Evolutionary conservation across 805 yeast genomes (phyloP).

Genomic region (Nakazawaea ishiwadae): DNA sequence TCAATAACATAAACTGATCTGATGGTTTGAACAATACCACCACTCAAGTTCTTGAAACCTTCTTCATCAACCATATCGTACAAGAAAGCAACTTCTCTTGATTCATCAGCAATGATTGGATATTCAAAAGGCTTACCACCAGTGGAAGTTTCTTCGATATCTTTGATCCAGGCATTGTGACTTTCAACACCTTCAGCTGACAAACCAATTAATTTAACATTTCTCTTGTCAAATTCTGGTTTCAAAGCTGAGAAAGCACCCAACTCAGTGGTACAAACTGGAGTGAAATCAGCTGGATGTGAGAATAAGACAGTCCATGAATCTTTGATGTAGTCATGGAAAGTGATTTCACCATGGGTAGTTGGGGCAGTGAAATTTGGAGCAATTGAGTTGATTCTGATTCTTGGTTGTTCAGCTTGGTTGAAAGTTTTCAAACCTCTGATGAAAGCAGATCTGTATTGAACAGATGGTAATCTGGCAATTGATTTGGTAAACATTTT

Average conservation of each 20-base stretch:
- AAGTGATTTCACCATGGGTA: constrained; percentile 76
- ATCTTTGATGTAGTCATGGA: constrained; percentile 83
- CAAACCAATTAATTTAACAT: constrained; percentile 83
- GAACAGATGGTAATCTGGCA: constrained; percentile 19
- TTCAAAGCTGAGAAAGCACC: constrained; percentile 90
- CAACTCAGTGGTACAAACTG: constrained; percentile 93
- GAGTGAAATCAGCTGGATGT: constrained; percentile 96
- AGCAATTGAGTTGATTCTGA: constrained; percentile 60
- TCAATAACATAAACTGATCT: constrained; percentile 91
- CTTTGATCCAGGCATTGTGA: constrained; percentile 85
- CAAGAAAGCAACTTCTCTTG: constrained; percentile 77
- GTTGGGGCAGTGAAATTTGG: constrained; percentile 86
- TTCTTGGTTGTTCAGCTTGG: constrained; percentile 45
- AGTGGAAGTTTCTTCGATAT: constrained; percentile 77
- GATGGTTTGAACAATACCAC: constrained; percentile 79
- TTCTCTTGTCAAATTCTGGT: constrained; percentile 83
- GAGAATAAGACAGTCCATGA: constrained; percentile 87
- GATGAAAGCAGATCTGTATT: constrained; percentile 20
- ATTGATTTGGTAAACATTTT: constrained; percentile 16
- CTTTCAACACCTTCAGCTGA: constrained; percentile 80
- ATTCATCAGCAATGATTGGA: constrained; percentile 89
- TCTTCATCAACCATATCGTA: constrained; percentile 88
- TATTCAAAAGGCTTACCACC: constrained; percentile 67
- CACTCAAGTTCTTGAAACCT: constrained; percentile 67
- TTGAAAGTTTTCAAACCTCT: constrained; percentile 20